Base-by-base conservation (phyloP, 352 stramenopile genomes). In the Vaucheria bursata region DNA sequence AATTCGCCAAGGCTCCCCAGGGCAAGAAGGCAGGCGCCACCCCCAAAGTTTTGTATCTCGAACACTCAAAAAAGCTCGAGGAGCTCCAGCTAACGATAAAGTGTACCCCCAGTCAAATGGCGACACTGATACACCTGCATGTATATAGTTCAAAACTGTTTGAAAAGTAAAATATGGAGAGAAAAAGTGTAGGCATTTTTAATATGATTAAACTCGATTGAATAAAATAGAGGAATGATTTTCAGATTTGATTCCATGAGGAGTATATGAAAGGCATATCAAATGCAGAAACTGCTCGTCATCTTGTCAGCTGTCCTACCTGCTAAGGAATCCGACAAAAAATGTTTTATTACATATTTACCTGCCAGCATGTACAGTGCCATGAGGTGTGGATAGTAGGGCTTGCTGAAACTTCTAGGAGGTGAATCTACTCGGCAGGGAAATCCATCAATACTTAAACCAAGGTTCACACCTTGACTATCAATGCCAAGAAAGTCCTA, bases 61-160 rank as follows among this genome's bases (percentile, higher is more conserved):
- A 6, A 69, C 59, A 29, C 59, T 34, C 29, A 69, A 8, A 29
- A 34, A 69, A 8, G 59, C 59, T 6, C 59, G 59, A 8, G 59
- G 59, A 18, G 59, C 59, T 34, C 59, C 59, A 34, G 59, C 59
- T 38, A 69, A 8, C 18, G 59, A 4, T 34, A 69, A 29, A 34
- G 59, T 38, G 34, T 69, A 69, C 4, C 59, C 59, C 59, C 59
- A 69, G 59, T 69, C 59, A 38, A 69, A 69, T 4, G 59, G 59
- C 59, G 6, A 6, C 18, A 69, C 5, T 29, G 18, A 8, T 8
- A 69, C 59, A 29, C 59, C 59, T 69, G 59, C 45, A 25, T 25
- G 45, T 25, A n/a, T n/a, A n/a, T n/a, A n/a, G n/a, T n/a, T n/a
- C n/a, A n/a, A n/a, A n/a, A n/a, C n/a, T n/a, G n/a, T n/a, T n/a